Percentiles rank a stretch among this genome's conserved stretches.
Conservation (phyloP, 148 eudicot species). For the Polygonum aviculare region DNA sequence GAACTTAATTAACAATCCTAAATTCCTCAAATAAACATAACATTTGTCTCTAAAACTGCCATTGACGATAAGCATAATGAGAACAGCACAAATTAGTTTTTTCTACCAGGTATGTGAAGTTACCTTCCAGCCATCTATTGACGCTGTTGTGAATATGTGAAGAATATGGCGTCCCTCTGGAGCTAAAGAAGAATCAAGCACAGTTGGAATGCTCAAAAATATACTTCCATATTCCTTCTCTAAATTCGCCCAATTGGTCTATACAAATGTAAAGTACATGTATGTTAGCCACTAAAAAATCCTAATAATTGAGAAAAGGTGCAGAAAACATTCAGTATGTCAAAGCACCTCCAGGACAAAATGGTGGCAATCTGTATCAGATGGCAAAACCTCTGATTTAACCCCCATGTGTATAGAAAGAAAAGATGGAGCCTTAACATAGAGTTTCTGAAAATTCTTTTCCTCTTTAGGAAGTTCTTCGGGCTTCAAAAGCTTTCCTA, state of each 20-base stretch:
- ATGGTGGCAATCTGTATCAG: slow-evolving; percentile 95
- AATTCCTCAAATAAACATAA: background rate
- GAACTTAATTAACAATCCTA: background rate
- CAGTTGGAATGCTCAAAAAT: slow-evolving; percentile 95
- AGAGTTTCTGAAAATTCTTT: slow-evolving; percentile 70
- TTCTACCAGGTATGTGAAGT: background rate
- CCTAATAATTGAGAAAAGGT: background rate
- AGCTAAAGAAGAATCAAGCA: slow-evolving; percentile 89
- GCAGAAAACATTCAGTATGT: background rate
- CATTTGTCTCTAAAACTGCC: background rate
- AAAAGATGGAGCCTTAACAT: slow-evolving; percentile 94
- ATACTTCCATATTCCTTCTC: slow-evolving; percentile 88
- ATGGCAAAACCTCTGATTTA: slow-evolving; percentile 78
- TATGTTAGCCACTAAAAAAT: background rate
- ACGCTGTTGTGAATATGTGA: slow-evolving; percentile 84
- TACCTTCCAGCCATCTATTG: slow-evolving; percentile 96
- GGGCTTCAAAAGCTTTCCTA: slow-evolving; percentile 76
- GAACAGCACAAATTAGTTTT: background rate
- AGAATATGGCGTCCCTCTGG: slow-evolving; percentile 87
- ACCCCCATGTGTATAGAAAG: slow-evolving; percentile 95
- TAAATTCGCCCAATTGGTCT: slow-evolving; percentile 74
- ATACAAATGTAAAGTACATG: slow-evolving; percentile 8
- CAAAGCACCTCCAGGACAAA: slow-evolving; percentile 77
- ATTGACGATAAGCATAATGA: background rate
- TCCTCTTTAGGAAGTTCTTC: slow-evolving; percentile 83